Percentiles rank a stretch among this genome's conserved stretches.
Conservation (phyloP, 805 yeast species). For the Wickerhamiella bombiphila region DNA sequence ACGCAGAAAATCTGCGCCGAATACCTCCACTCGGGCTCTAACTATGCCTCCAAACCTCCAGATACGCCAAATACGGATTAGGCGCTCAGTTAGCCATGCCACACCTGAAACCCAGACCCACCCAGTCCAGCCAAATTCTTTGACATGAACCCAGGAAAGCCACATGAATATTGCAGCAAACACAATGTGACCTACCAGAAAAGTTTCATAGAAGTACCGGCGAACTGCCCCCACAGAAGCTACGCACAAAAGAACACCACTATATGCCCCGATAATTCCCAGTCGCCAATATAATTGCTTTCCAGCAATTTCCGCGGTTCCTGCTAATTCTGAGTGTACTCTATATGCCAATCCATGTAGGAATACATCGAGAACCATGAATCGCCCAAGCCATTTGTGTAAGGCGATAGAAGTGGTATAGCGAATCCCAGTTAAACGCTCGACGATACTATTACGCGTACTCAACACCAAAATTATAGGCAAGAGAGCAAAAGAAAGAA, state of each 20-base stretch:
- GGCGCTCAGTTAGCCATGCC: conserved; percentile 8
- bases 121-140: conserved; percentile 10
- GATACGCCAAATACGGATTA: conserved; percentile 1
- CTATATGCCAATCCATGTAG: conserved; percentile 10
- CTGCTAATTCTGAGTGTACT: conserved; percentile 2
- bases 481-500: conserved; percentile 9
- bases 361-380: conserved; percentile 7
- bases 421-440: conserved; percentile 2
- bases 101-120: conserved; percentile 7
- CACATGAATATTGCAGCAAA: conserved; percentile 9
- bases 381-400: conserved; percentile 12
- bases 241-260: conserved; percentile 2
- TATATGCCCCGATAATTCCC: conserved; percentile 6
- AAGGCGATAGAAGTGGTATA: conserved; percentile 10
- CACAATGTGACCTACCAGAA: conserved; percentile 9
- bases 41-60: conserved; percentile 4
- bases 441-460: conserved; percentile 5
- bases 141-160: conserved; percentile 8
- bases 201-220: conserved; percentile 8
- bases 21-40: neutral
- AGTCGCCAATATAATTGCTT: conserved; percentile 8
- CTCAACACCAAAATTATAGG: conserved; percentile 9
- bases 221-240: conserved; percentile 7
- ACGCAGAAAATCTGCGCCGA: neutral
- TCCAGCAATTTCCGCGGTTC: neutral